These are phyloP conservation scores for Ustilago curta DNA, from an alignment of 1,284 basidiomycete genomes.

Conservation along the genomic window DNA sequence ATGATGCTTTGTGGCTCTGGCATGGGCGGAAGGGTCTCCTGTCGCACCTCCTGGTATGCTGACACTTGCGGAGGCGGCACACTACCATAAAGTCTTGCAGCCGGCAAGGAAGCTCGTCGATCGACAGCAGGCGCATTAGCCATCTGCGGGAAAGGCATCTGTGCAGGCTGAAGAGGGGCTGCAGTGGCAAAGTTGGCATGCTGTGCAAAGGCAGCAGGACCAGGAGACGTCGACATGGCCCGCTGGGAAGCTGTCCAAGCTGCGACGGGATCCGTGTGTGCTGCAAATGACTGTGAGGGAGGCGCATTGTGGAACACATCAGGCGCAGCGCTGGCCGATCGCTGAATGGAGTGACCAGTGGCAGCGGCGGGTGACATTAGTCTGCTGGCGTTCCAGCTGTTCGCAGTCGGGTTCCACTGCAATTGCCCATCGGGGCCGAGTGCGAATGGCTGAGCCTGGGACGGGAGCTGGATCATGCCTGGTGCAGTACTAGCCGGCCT, in stretches of 20 bases:
- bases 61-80: constrained; percentile 12
- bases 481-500: constrained; percentile 51
- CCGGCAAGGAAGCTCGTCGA: constrained; percentile 22
- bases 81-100: constrained; percentile 13
- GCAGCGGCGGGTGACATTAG: constrained; percentile 27
- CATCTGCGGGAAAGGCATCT: constrained; percentile 2
- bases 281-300: constrained; percentile 7
- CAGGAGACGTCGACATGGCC: constrained; percentile 44
- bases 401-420: constrained; percentile 38
- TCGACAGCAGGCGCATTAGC: constrained; percentile 6
- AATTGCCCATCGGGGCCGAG: constrained; percentile 30
- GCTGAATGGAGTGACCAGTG: constrained; percentile 25
- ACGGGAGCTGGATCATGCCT: constrained; percentile 48
- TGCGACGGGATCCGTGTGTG: constrained; percentile 9
- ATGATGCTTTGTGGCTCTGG: constrained; percentile 34
- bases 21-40: constrained; percentile 27
- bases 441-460: constrained; percentile 36
- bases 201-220: constrained; percentile 15
- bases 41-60: constrained; percentile 2
- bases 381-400: constrained; percentile 45
- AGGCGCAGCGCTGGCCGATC: constrained; percentile 53
- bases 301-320: constrained; percentile 34
- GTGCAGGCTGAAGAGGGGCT: constrained; percentile 9
- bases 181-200: constrained; percentile 12
- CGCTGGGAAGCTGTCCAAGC: constrained; percentile 41